phyloP scores from a whole-genome alignment of 2,329 filamentous ascomycete species.

The Colletotrichum sp. region DNA sequence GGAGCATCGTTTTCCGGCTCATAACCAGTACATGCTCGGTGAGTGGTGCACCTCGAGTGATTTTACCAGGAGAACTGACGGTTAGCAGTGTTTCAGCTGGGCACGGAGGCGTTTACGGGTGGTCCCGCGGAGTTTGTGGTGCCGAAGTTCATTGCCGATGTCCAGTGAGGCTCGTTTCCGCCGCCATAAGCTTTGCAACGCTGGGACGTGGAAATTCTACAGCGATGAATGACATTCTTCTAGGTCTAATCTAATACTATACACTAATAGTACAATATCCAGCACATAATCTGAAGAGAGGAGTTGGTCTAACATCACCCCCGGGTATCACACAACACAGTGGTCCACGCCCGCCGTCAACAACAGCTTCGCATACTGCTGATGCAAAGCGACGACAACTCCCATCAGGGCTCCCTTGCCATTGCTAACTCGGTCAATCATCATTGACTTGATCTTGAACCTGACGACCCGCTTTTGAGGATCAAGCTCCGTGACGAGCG shows the following conservation, averaged over 20 bases:
- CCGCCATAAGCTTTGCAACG: not conserved
- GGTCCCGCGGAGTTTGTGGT: slow-evolving; percentile 25
- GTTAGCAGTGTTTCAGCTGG: slow-evolving; percentile 26
- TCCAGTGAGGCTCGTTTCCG: not conserved
- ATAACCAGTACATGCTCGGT: slow-evolving; percentile 29
- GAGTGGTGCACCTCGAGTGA: not conserved
- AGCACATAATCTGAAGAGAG: not conserved
- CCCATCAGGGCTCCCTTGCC: not conserved
- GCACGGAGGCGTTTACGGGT: slow-evolving; percentile 29
- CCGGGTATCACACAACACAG: not conserved
- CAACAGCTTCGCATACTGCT: slow-evolving; percentile 7
- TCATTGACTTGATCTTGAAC: slow-evolving; percentile 8
- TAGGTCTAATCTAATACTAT: not conserved
- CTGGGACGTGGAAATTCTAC: not conserved
- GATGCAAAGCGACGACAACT: not conserved
- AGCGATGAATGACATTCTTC: not conserved
- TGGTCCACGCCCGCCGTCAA: not conserved
- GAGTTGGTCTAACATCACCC: not conserved
- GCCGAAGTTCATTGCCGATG: slow-evolving; percentile 24
- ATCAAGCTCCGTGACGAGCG: not conserved
- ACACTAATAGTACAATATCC: not conserved
- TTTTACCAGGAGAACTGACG: not conserved
- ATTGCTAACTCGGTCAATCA: not conserved
- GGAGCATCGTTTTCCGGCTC: slow-evolving; percentile 43
- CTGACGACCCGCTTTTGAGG: not conserved